phyloP scores from a whole-genome alignment of 345 rosid genomes.

The Eutrema japonicum region DNA sequence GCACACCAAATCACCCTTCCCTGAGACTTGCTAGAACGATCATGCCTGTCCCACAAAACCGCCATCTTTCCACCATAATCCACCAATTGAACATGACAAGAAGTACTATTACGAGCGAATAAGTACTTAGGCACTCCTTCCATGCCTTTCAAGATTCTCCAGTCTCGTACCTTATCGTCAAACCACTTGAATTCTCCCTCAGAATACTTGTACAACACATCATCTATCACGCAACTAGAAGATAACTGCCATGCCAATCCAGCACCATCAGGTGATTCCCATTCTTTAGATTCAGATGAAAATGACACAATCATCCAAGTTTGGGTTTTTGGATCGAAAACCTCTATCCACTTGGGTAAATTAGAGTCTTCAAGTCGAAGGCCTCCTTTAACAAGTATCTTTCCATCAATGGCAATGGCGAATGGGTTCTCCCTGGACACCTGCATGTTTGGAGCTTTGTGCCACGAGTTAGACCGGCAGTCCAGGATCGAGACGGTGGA shows the following conservation, averaged over 20 bases:
- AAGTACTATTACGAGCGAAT: neutral
- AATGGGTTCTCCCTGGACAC: neutral
- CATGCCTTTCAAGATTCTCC: neutral
- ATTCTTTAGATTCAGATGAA: neutral
- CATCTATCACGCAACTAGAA: neutral
- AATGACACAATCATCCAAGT: neutral
- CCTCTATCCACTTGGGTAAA: neutral
- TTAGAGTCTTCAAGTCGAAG: neutral
- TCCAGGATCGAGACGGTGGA: neutral
- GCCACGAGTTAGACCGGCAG: neutral
- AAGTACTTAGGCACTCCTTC: neutral
- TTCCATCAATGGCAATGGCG: neutral
- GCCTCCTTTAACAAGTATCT: neutral
- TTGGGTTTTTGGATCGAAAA: neutral
- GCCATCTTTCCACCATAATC: conserved; percentile 11
- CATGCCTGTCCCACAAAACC: neutral
- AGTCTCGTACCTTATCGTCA: neutral
- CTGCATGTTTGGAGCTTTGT: neutral
- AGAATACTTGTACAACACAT: neutral
- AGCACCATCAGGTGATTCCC: neutral
- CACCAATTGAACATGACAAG: neutral
- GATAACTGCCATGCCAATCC: neutral
- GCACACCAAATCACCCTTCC: neutral
- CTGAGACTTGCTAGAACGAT: neutral
- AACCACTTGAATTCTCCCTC: neutral